phyloP scores from a whole-genome alignment of 495 filamentous ascomycete species.

The Aspergillus diversus region DNA sequence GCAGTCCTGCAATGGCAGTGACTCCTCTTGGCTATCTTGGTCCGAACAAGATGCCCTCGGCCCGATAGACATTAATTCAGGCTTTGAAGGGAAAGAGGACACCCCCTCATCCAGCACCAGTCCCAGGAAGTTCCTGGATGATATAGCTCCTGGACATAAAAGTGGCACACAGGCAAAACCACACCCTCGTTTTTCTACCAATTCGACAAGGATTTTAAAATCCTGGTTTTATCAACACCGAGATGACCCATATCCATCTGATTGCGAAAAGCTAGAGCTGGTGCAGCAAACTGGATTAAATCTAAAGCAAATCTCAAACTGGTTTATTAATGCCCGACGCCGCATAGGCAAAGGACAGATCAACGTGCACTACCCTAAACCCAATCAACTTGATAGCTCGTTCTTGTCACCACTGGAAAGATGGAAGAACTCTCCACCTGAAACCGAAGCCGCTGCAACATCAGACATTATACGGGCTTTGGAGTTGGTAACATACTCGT shows the following conservation, averaged over 20 bases:
- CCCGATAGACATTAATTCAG: too few relatives aligned
- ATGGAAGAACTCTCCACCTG: slow-evolving; percentile 11
- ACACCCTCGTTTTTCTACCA: too few relatives aligned
- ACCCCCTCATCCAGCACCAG: too few relatives aligned
- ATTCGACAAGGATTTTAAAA: slow-evolving; percentile 15
- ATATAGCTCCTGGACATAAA: too few relatives aligned
- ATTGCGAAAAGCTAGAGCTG: slow-evolving; percentile 23
- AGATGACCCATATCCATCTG: slow-evolving; percentile 40
- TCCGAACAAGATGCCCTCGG: too few relatives aligned
- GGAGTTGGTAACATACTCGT: slow-evolving; percentile 6
- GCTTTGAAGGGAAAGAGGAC: too few relatives aligned
- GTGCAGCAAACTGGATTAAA: slow-evolving; percentile 24
- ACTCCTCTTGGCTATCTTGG: too few relatives aligned
- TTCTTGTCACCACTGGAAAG: slow-evolving; percentile 2
- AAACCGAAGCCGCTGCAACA: slow-evolving; percentile 3
- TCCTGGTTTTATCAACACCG: slow-evolving; percentile 30
- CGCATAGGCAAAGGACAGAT: slow-evolving; percentile 13
- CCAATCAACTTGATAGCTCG: neutral
- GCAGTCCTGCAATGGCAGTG: too few relatives aligned
- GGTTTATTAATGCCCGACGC: slow-evolving; percentile 34
- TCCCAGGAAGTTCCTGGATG: too few relatives aligned
- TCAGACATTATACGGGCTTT: slow-evolving; percentile 1
- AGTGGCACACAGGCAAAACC: too few relatives aligned
- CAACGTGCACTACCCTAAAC: neutral
- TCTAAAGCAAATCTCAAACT: slow-evolving; percentile 29